Percentiles rank a stretch among this genome's conserved stretches.
These are phyloP conservation scores for Hirschfeldia incana DNA, from an alignment of 345 rosid species.

Conservation along the genomic window DNA sequence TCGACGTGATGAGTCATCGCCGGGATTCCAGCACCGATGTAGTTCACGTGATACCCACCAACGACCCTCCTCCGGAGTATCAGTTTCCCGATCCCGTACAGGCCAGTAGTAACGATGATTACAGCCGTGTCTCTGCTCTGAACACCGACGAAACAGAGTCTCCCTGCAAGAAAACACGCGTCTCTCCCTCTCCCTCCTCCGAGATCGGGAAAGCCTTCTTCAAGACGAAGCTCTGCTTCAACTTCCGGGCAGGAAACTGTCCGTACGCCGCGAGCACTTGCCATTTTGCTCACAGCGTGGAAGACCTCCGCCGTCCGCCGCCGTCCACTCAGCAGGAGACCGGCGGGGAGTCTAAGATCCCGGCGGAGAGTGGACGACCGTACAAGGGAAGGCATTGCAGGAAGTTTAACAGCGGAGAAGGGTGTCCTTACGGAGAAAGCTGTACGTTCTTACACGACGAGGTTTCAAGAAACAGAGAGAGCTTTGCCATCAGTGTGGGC, in stretches of 20 bases:
- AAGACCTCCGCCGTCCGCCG: slow-evolving; percentile 83
- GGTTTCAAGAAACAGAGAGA: slow-evolving; percentile 76
- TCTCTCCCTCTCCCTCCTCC: slow-evolving; percentile 35
- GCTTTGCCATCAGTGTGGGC: slow-evolving; percentile 82
- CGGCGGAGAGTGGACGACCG: slow-evolving; percentile 50
- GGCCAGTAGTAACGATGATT: slow-evolving; percentile 88
- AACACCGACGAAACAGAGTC: slow-evolving; percentile 42
- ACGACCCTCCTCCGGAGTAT: slow-evolving; percentile 47
- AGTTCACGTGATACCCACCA: slow-evolving; percentile 56
- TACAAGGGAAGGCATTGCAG: slow-evolving; percentile 53
- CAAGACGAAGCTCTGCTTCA: slow-evolving; percentile 89
- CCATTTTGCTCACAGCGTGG: slow-evolving; percentile 85
- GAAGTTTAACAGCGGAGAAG: slow-evolving; percentile 54
- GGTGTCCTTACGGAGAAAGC: slow-evolving; percentile 83
- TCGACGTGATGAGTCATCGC: slow-evolving; percentile 52
- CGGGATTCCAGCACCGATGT: slow-evolving; percentile 60
- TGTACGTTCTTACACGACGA: slow-evolving; percentile 82
- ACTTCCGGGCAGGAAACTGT: slow-evolving; percentile 73
- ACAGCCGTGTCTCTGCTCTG: slow-evolving; percentile 48
- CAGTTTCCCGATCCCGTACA: slow-evolving; percentile 55
- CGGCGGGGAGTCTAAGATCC: slow-evolving; percentile 39
- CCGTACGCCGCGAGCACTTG: slow-evolving; percentile 61
- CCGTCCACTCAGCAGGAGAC: slow-evolving; percentile 29
- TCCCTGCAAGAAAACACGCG: slow-evolving; percentile 60
- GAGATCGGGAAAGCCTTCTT: slow-evolving; percentile 75